Base-by-base conservation (phyloP, 2,329 filamentous ascomycete species). In the Cadophora malorum region DNA sequence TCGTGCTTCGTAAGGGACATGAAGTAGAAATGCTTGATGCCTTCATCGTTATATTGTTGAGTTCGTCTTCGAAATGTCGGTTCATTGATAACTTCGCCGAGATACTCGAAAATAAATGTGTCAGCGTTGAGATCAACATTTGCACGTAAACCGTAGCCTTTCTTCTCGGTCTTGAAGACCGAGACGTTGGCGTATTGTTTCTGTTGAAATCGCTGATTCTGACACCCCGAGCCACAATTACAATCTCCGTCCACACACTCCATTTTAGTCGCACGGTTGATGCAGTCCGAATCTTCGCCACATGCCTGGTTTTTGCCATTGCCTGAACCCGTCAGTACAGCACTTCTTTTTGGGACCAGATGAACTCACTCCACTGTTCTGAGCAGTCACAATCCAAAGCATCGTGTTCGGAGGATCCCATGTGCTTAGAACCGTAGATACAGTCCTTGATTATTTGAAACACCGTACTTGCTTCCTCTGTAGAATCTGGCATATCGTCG, bases 1-100 rank as follows among this genome's bases (percentile, higher is more conserved):
- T 98, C 96, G 76, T 90, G 92, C 79, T 97, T 97, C 77, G 89
- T 97, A 70, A 99, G 89, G 33, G 96, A 98, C 96, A 99, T 99
- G 83, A 99, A 99, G 81, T 99, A 99, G 80, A 99, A 99, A 81
- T 99, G 96, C 80, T 96, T 97, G 85, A 99, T 97, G 69, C 94
- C 94, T 79, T 98, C 93, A 59, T 96, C 87, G 77, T 97, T 94
- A 80, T 99, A 99, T 76, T 96, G 91, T 49, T 93, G 83, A 90
- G 96, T 97, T 70, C 96, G 93, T 67, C 90, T 89, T 66, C 94
- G 91, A 78, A 98, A 98, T 12, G 91, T 91, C 35, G 88, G 86
- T 80, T 99, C 95, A 75, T 96, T 95, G 78, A 99, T 97, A 74
- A 98, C 96, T 81, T 99, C 96, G 74, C 96, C 96, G 74, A 99